Evolutionary conservation across 169 alveolate genomes (phyloP).

Genomic region (Plasmodium sp.): DNA sequence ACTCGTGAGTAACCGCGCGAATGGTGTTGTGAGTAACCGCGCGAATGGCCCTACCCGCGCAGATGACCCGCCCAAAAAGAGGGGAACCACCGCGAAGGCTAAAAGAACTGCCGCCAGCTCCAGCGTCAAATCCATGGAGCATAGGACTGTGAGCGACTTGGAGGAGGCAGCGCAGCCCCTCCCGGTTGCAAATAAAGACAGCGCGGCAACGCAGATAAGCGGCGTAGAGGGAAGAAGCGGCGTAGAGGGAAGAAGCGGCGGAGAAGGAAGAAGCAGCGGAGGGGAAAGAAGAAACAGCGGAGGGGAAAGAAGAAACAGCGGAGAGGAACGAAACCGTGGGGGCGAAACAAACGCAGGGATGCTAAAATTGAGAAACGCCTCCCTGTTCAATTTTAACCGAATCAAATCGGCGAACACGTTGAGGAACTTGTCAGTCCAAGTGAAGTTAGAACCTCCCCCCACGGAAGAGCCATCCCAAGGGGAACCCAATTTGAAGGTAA

Average conservation of each 20-base stretch:
- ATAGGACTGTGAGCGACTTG: not conserved
- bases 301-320: conserved; percentile 21
- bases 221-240: conserved; percentile 7
- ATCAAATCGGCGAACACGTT: conserved; percentile 7
- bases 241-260: not conserved
- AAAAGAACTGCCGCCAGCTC: not conserved
- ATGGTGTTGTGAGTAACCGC: not conserved
- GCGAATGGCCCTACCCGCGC: not conserved
- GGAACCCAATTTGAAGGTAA: conserved; percentile 17
- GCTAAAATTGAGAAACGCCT: conserved; percentile 11
- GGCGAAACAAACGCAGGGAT: conserved; percentile 12
- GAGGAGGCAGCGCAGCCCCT: not conserved
- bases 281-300: not conserved
- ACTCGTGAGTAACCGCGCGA: no score
- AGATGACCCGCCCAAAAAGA: conserved; percentile 2
- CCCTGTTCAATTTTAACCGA: conserved; percentile 23
- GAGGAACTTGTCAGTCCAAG: conserved; percentile 52
- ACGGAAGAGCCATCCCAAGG: not conserved
- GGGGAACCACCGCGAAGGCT: not conserved
- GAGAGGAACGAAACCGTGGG: no score
- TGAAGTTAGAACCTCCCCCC: conserved; percentile 11
- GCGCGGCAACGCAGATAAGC: not conserved
- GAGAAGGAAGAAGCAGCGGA: not conserved
- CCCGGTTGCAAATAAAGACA: not conserved
- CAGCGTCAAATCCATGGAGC: not conserved